Evolutionary conservation across 2,329 filamentous ascomycete genomes (phyloP).

Genomic region (Aspergillus nomiae): DNA sequence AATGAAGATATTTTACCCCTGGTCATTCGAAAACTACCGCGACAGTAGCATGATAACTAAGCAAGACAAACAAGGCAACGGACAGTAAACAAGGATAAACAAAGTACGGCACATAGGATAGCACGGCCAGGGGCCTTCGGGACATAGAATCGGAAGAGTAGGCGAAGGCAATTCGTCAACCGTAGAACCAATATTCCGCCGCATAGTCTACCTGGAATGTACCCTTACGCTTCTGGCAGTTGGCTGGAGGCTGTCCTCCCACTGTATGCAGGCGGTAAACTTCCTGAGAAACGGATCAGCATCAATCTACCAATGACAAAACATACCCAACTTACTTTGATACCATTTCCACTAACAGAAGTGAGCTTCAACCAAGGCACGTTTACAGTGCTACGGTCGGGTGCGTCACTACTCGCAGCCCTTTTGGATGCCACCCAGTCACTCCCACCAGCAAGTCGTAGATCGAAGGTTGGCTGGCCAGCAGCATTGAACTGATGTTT

Average conservation of each 20-base stretch:
- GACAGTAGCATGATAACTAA: background rate
- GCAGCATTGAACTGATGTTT: slow-evolving; percentile 37
- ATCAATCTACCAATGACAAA: background rate
- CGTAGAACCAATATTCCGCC: slow-evolving; percentile 49
- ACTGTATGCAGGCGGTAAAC: slow-evolving; percentile 45
- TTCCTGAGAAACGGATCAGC: slow-evolving; percentile 31
- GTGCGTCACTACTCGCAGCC: slow-evolving; percentile 31
- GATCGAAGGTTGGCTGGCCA: slow-evolving; percentile 35
- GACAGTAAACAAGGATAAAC: background rate
- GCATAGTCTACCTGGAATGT: slow-evolving; percentile 41
- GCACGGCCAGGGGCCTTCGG: background rate
- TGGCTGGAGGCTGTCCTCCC: slow-evolving; percentile 36
- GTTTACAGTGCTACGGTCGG: slow-evolving; percentile 21
- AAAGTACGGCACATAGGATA: background rate
- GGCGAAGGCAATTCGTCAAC: slow-evolving; percentile 17
- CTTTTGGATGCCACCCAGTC: slow-evolving; percentile 32
- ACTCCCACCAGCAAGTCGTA: slow-evolving; percentile 24
- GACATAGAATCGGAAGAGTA: background rate
- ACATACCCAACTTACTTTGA: slow-evolving; percentile 29
- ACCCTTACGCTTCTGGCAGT: slow-evolving; percentile 33
- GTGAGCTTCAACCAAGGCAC: slow-evolving; percentile 38
- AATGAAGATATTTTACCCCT: background rate
- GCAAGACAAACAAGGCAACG: background rate
- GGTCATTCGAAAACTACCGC: background rate
- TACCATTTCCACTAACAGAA: slow-evolving; percentile 26